phyloP scores from a whole-genome alignment of 2,329 filamentous ascomycete species.

The Cladosporium oxysporum region DNA sequence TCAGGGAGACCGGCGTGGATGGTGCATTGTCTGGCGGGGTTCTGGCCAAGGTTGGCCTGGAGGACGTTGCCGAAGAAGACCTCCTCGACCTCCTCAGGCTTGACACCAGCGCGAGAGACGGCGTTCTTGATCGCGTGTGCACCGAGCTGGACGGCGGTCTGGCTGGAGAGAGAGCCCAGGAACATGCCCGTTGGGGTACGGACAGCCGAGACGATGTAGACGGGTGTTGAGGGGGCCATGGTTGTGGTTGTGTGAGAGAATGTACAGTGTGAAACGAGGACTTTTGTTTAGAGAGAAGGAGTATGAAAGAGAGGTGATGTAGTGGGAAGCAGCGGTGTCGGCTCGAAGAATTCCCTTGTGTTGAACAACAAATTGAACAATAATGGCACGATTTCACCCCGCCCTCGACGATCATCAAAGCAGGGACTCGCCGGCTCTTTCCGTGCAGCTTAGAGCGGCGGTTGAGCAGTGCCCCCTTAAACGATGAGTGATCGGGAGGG shows the following conservation, averaged over 20 bases:
- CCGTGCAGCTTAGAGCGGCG: background rate
- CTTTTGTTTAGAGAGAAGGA: background rate
- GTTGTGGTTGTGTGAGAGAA: slow-evolving; percentile 20
- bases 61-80: slow-evolving; percentile 98
- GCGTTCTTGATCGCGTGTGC: slow-evolving; percentile 81
- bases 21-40: slow-evolving; percentile 91
- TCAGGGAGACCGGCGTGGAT: slow-evolving; percentile 83
- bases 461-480: background rate
- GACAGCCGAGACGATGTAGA: slow-evolving; percentile 88
- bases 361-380: slow-evolving; percentile 8
- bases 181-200: slow-evolving; percentile 88
- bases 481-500: background rate
- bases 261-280: background rate
- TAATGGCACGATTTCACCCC: slow-evolving; percentile 1
- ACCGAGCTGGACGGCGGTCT: slow-evolving; percentile 84
- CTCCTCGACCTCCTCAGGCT: slow-evolving; percentile 86
- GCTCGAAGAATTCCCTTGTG: background rate
- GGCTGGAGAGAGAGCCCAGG: slow-evolving; percentile 85
- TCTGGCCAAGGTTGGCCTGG: slow-evolving; percentile 92
- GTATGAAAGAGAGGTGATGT: background rate
- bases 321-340: slow-evolving; percentile 7
- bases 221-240: slow-evolving; percentile 76
- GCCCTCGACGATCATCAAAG: slow-evolving; percentile 1
- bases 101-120: slow-evolving; percentile 82
- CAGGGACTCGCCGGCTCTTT: slow-evolving; percentile 1